A percentile compares a stretch with the other conserved stretches of the same genome.
Evolutionary conservation across 1,284 basidiomycete genomes (phyloP).

Genomic region (Bondarzewia mesenterica): DNA sequence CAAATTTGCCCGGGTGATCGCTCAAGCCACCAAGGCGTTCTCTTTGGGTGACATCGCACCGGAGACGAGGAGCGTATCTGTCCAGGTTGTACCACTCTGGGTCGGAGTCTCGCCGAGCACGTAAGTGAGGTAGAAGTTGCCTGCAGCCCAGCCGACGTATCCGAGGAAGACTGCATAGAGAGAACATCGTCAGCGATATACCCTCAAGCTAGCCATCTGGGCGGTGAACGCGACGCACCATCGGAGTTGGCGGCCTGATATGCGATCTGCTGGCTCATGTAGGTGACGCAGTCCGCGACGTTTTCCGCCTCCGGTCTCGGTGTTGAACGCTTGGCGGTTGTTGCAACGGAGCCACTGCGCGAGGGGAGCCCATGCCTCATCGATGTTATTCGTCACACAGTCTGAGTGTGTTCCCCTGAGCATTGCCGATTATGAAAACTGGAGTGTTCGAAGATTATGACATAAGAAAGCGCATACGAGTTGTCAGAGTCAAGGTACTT

Average conservation of each 20-base stretch:
- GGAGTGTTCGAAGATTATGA: not conserved
- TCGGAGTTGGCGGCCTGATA: constrained; percentile 46
- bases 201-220: not conserved
- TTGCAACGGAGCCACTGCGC: constrained; percentile 41
- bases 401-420: constrained; percentile 30
- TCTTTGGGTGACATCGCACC: constrained; percentile 31
- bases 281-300: constrained; percentile 36
- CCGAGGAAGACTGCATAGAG: constrained; percentile 28
- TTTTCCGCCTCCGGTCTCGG: constrained; percentile 56
- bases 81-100: constrained; percentile 29
- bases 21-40: constrained; percentile 1
- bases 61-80: constrained; percentile 31
- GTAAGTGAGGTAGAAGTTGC: constrained; percentile 25
- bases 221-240: constrained; percentile 20
- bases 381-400: constrained; percentile 46
- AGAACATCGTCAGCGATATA: not conserved
- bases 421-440: too few relatives aligned
- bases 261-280: constrained; percentile 39
- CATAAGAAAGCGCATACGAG: constrained; percentile 25
- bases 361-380: constrained; percentile 38
- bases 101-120: constrained; percentile 32
- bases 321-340: constrained; percentile 52
- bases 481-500: constrained; percentile 57
- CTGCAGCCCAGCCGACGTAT: constrained; percentile 38
- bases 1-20: not conserved